Percentiles rank a stretch among this genome's conserved stretches.
These are phyloP conservation scores for Ceratocystis eucalypticola DNA, from an alignment of 2,329 filamentous ascomycete species.

Conservation along the genomic window DNA sequence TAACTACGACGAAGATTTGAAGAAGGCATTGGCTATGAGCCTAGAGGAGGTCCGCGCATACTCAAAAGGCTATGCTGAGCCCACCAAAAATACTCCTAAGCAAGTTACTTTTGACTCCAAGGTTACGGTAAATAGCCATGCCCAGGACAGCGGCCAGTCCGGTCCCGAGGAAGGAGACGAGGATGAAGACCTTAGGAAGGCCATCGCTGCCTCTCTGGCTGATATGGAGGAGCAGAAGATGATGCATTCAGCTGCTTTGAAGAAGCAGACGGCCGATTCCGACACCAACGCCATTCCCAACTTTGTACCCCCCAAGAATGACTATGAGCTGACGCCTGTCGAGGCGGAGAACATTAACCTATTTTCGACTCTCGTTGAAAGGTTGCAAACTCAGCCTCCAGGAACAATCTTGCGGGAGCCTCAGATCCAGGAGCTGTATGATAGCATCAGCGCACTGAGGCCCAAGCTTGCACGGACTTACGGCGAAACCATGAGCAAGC, in stretches of 20 bases:
- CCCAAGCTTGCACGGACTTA: conserved; percentile 92
- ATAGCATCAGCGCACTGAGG: conserved; percentile 83
- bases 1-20: conserved; percentile 87
- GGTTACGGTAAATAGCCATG: conserved; percentile 25
- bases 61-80: conserved; percentile 58
- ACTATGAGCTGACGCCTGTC: conserved; percentile 84
- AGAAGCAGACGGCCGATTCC: conserved; percentile 50
- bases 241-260: conserved; percentile 69
- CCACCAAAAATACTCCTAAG: conserved; percentile 28
- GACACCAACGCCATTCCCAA: conserved; percentile 33
- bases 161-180: conserved; percentile 55
- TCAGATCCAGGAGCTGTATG: conserved; percentile 95
- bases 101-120: conserved; percentile 19
- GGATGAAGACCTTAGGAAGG: conserved; percentile 83
- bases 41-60: conserved; percentile 78
- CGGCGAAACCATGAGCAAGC: conserved; percentile 99
- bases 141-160: conserved; percentile 26
- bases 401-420: conserved; percentile 94
- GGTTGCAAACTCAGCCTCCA: conserved; percentile 85
- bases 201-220: conserved; percentile 83
- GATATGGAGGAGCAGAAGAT: conserved; percentile 99
- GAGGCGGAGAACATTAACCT: conserved; percentile 97
- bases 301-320: conserved; percentile 61
- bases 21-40: conserved; percentile 90
- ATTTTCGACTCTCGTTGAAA: conserved; percentile 85